These are phyloP conservation scores for Nakazawaea ernobii DNA, from an alignment of 805 yeast genomes.

Conservation along the genomic window DNA sequence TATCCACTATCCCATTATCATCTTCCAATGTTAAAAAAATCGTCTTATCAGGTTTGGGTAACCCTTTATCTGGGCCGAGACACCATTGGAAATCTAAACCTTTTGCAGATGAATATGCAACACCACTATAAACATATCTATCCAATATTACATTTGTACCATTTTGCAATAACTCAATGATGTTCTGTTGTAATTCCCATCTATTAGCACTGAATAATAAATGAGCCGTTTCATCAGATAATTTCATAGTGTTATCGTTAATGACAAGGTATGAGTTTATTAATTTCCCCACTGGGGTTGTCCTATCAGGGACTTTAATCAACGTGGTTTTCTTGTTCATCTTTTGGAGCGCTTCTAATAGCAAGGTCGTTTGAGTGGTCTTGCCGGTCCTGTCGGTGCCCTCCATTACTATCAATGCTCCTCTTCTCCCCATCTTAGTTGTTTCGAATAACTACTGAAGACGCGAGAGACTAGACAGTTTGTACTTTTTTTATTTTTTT, in stretches of 20 bases:
- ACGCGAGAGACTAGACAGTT: no score
- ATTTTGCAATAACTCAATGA: slow-evolving; percentile 35
- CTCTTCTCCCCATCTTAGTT: slow-evolving; percentile 34
- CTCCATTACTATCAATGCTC: slow-evolving; percentile 75
- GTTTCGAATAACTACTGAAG: not conserved
- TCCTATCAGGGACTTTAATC: slow-evolving; percentile 82
- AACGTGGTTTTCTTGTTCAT: slow-evolving; percentile 33
- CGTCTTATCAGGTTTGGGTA: slow-evolving; percentile 82
- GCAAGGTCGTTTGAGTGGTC: slow-evolving; percentile 63
- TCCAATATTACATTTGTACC: slow-evolving; percentile 72
- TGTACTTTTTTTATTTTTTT: no score
- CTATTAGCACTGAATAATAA: slow-evolving; percentile 87
- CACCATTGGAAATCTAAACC: slow-evolving; percentile 76
- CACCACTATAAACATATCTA: slow-evolving; percentile 87
- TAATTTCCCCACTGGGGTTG: slow-evolving; percentile 73
- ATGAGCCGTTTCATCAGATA: slow-evolving; percentile 81
- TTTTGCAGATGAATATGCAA: slow-evolving; percentile 89
- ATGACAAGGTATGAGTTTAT: slow-evolving; percentile 64
- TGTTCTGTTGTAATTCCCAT: slow-evolving; percentile 69
- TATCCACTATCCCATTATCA: slow-evolving; percentile 31
- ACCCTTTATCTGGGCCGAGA: slow-evolving; percentile 69
- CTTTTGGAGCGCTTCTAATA: slow-evolving; percentile 27
- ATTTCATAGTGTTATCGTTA: slow-evolving; percentile 32
- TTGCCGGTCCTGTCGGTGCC: slow-evolving; percentile 96
- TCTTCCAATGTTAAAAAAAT: slow-evolving; percentile 64